phyloP scores from a whole-genome alignment of 1,284 basidiomycete genomes.

The Trichosporon faecale region DNA sequence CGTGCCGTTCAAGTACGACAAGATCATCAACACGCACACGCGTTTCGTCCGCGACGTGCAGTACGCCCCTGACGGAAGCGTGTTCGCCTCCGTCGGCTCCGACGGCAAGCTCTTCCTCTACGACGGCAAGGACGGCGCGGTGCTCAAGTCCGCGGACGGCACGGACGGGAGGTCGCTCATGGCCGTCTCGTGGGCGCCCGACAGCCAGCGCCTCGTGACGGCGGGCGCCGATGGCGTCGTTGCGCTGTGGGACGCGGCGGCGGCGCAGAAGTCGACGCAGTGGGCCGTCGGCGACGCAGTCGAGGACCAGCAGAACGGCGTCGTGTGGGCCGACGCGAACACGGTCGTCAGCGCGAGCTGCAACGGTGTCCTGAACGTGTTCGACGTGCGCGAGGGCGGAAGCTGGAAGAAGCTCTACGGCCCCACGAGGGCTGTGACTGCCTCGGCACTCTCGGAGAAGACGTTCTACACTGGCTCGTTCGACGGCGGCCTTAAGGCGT shows the following conservation, averaged over 20 bases:
- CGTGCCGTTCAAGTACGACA: conserved; percentile 84
- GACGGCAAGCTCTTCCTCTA: conserved; percentile 87
- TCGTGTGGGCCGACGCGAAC: conserved; percentile 69
- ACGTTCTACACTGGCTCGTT: conserved; percentile 81
- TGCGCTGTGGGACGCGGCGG: conserved; percentile 81
- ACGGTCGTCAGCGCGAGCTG: conserved; percentile 82
- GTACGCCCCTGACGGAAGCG: conserved; percentile 73
- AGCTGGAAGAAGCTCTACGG: conserved; percentile 64
- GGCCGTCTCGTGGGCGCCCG: conserved; percentile 72
- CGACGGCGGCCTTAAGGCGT: conserved; percentile 73
- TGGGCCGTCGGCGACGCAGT: conserved; percentile 71
- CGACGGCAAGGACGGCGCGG: conserved; percentile 85
- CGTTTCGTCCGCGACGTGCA: conserved; percentile 92
- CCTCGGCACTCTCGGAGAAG: conserved; percentile 55
- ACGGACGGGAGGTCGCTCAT: conserved; percentile 61
- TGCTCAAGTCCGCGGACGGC: conserved; percentile 63
- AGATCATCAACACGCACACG: conserved; percentile 83
- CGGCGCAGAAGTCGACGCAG: conserved; percentile 62
- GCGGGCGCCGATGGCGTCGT: conserved; percentile 86
- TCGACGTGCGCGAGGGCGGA: conserved; percentile 69
- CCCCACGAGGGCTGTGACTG: conserved; percentile 74
- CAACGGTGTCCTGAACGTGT: conserved; percentile 76
- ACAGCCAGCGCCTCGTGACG: conserved; percentile 70
- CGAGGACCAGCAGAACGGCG: conserved; percentile 78
- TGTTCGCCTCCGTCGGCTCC: conserved; percentile 86